These are phyloP conservation scores for Aspergillus sp. DNA, from an alignment of 2,329 filamentous ascomycete genomes.

Conservation along the genomic window DNA sequence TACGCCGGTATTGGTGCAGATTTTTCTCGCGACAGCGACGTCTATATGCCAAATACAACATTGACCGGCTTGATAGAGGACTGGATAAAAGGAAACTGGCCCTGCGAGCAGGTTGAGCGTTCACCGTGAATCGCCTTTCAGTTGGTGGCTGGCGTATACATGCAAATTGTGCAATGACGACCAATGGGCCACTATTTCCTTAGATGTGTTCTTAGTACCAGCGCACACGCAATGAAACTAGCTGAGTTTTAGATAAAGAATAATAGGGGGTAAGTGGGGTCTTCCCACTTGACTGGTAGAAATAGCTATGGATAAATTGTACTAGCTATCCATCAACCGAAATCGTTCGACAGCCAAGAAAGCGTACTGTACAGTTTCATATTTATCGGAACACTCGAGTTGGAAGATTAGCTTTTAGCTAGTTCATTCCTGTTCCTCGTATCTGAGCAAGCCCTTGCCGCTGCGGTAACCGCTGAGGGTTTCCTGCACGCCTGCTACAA, in stretches of 20 bases:
- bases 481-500: slow-evolving; percentile 75
- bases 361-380: neutral
- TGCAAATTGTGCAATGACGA: neutral
- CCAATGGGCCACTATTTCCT: neutral
- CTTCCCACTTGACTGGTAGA: too few species aligned
- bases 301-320: neutral
- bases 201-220: neutral
- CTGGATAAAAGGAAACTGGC: slow-evolving; percentile 62
- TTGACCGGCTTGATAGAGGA: slow-evolving; percentile 60
- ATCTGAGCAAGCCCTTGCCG: slow-evolving; percentile 90
- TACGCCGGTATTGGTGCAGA: slow-evolving; percentile 56
- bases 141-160: neutral
- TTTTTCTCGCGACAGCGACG: slow-evolving; percentile 50
- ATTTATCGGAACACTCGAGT: neutral
- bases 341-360: neutral
- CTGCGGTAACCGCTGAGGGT: slow-evolving; percentile 80
- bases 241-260: neutral
- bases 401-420: neutral
- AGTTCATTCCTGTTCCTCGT: slow-evolving; percentile 53
- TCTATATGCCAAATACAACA: slow-evolving; percentile 55
- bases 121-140: neutral
- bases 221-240: neutral
- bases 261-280: neutral
- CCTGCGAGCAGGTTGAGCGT: slow-evolving; percentile 27
- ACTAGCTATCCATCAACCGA: neutral